Base-by-base conservation (phyloP, 2,329 filamentous ascomycete genomes). In the Nemania diffusa region DNA sequence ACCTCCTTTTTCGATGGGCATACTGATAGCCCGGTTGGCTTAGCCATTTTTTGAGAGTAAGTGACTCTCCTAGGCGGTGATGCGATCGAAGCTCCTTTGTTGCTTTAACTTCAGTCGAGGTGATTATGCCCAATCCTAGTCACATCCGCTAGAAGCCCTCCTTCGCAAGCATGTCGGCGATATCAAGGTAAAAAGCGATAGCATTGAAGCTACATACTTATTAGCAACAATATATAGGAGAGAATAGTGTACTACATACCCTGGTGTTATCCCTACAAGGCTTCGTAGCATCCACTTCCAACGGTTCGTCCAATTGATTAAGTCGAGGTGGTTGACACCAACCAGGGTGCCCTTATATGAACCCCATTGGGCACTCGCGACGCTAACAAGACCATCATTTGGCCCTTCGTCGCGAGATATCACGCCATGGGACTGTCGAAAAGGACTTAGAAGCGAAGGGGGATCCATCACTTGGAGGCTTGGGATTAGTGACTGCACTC, bases 141-240 rank as follows among this genome's bases (percentile, higher is more conserved):
- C 3, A 24, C 11, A 15, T 40, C 46, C 8, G 27, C 71, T 72
- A 82, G 17, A 81, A 71, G 20, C 87, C 89, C 74, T 92, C 90
- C 73, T 89, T 90, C 1, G 91, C 89, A 57, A 93, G 80, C 90
- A 92, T 92, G 73, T 92, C 87, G 11, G 85, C 85, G 73, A 91
- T 87, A 66, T 85, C 87, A 1, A 91, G 82, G 72, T 91, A 91
- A 73, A 91, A 90, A 0, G 89, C 89, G 64, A 91, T 84, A 2
- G 89, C 89, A 73, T 91, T 91, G 73, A 91, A 91, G 17, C 85
- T 88, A 60, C 29, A 44, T 44, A 53, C 50, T 1, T 4, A 32
- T 74, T 50, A 73, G 72, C 55, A 20, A 50, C 7, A 1, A 8
- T 57, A 50, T 5, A 15, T 26, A 42, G 3, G 15, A 17, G 53